These are phyloP conservation scores for Beauveria brongniartii DNA, from an alignment of 2,329 filamentous ascomycete genomes.

Conservation along the genomic window DNA sequence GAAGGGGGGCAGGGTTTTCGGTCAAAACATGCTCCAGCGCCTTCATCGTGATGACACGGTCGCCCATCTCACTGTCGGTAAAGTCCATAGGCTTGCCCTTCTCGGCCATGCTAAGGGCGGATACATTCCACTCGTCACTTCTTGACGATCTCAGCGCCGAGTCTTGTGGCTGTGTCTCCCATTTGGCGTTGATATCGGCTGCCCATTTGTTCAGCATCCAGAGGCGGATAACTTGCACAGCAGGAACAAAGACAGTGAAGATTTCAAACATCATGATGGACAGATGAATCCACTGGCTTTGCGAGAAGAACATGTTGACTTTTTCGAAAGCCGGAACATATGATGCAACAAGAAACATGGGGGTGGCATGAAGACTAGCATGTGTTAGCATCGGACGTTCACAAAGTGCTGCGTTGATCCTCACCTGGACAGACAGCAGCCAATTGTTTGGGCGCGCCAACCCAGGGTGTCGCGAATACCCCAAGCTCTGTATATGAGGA, in stretches of 20 bases:
- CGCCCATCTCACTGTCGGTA: conserved; percentile 21
- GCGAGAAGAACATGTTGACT: conserved; percentile 40
- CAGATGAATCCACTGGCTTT: conserved; percentile 41
- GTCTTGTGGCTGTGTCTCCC: conserved; percentile 21
- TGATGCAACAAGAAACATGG: conserved; percentile 47
- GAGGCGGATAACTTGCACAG: conserved; percentile 21
- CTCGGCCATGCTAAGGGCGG: conserved; percentile 17
- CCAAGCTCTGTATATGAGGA: conserved; percentile 43
- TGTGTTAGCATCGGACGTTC: not conserved
- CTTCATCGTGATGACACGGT: conserved; percentile 42
- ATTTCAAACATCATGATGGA: conserved; percentile 47
- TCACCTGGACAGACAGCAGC: conserved; percentile 25
- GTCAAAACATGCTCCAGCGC: conserved; percentile 41
- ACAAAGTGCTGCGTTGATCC: conserved; percentile 6
- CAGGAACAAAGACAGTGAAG: conserved; percentile 46
- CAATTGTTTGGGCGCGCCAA: conserved; percentile 48
- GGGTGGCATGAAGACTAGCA: conserved; percentile 43
- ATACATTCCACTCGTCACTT: conserved; percentile 15
- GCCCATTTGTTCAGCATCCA: conserved; percentile 17
- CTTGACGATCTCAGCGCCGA: conserved; percentile 15
- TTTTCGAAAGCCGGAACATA: conserved; percentile 29
- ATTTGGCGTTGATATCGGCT: conserved; percentile 20
- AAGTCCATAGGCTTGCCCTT: conserved; percentile 24
- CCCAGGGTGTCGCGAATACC: conserved; percentile 48
- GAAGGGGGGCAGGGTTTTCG: conserved; percentile 37